Base-by-base conservation (phyloP, 257 asterid species). In the Solanum acaule region DNA sequence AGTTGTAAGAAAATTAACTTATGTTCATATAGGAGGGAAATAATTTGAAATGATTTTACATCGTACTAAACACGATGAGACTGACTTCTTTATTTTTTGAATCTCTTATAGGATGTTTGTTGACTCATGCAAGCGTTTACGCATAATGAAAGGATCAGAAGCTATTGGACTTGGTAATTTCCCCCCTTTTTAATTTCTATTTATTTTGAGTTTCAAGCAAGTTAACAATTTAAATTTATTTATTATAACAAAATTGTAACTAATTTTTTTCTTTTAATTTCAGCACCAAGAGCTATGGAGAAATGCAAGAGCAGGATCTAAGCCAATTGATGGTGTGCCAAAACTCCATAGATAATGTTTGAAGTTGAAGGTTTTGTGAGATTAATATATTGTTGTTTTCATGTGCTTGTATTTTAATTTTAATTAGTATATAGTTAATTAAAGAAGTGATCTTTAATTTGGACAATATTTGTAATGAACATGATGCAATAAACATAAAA, bases 251-350 rank as follows among this genome's bases (percentile, higher is more conserved):
- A 29, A 63, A 11, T 8, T 6, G 8, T 25, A 27, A 71, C 6
- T 8, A 31, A 7, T 8, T 78, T 77, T 22, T 37, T 37, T 38
- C 56, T 9, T 15, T 8, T 6, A 16, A 86, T 88, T 89, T 89
- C 92, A 95, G 98, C 97, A 2, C 97, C 98, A 90, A 93, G 96
- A 89, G 95, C 97, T 84, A 92, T 94, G 98, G 98, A 95, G 94
- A 95, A 95, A 91, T 94, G 98, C 95, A 94, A 93, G 94, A 93
- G 88, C 93, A 92, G 94, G 88, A 56, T 90, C 90, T 93, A 88
- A 89, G 20, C 22, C 56, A 76, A 20, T 37, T 38, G 59, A 37
- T 73, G 81, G 52, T 67, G 89, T 83, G 83, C 83, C 12, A 46
- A 42, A 46, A 29, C 27, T 29, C 86, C 68, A 85, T 78, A 79